Conservation (phyloP, 257 asterid species). For the Fraxinus americana region DNA sequence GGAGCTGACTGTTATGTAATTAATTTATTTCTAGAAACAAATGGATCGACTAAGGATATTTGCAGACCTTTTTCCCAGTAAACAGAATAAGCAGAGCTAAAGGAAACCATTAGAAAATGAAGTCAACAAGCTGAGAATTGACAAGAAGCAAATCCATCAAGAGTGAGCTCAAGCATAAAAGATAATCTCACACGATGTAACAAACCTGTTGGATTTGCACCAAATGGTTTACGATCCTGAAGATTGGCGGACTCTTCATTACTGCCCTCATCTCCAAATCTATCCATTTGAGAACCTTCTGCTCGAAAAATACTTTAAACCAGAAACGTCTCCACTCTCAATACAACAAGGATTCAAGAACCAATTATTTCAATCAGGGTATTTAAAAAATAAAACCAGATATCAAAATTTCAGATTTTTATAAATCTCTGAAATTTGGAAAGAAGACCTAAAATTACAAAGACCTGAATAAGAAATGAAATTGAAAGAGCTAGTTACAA, state of each 20-base stretch:
- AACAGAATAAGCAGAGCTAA: neutral
- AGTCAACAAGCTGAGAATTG: neutral
- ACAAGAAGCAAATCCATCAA: constrained; percentile 28
- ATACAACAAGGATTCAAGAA: constrained; percentile 19
- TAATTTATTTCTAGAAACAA: neutral
- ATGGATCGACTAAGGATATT: constrained; percentile 5
- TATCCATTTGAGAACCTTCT: constrained; percentile 56
- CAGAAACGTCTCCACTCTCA: constrained; percentile 9
- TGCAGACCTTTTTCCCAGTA: constrained; percentile 3
- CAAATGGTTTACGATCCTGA: constrained; percentile 58
- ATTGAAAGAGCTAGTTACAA: constrained; percentile 30
- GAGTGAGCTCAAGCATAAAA: constrained; percentile 18
- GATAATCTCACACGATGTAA: constrained; percentile 11
- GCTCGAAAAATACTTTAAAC: constrained; percentile 25
- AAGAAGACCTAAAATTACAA: constrained; percentile 26
- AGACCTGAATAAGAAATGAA: constrained; percentile 26
- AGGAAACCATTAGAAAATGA: constrained; percentile 8
- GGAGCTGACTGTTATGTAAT: neutral
- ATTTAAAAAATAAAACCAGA: constrained; percentile 20
- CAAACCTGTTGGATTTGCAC: constrained; percentile 68
- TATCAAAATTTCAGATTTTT: constrained; percentile 22
- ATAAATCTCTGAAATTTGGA: constrained; percentile 11
- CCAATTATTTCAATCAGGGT: neutral
- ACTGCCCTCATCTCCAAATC: constrained; percentile 59
- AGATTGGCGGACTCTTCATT: constrained; percentile 39